Evolutionary conservation across 371 early-diverging fungal genomes (phyloP), one percentile per base, ranked within the genome.

Genomic region (Coemansia sp.): DNA sequence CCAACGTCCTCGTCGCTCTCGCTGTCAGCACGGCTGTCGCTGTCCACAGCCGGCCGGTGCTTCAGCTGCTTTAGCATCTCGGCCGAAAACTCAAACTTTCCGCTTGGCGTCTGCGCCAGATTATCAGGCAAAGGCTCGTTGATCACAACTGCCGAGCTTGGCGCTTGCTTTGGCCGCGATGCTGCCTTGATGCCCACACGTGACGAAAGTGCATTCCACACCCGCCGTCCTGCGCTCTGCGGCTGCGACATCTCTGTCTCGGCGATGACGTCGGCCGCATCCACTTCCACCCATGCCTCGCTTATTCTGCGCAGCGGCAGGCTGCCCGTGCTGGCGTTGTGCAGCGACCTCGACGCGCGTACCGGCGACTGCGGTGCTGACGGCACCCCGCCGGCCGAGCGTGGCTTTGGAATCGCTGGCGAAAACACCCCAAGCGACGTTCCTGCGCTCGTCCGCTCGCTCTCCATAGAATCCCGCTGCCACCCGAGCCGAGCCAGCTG

Each of bases 91-190:
- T 64, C 72, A 57, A 57, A 77, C 47, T 52, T 37, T 12, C 78
- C 78, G 47, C 66, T 58, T 1, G 60, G 65, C 23, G 68, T 61
- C 58, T 62, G 77, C 37, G 65, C 62, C 33, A 68, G 52, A 12
- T 25, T 50, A 39, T 44, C 58, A 0, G 78, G 78, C 51, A 77
- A 56, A 21, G 78, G 78, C 64, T 77, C 72, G 60, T 77, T 47
- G 12, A 77, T 65, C 12, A 72, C 66, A 6, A 67, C 60, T 2
- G 69, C 44, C 14, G 39, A 5, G 2, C 21, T 18, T 7, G 16
- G 51, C 4, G 11, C 16, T 14, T n/a, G 59, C 33, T 23, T 48
- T 25, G 23, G 26, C 12, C 52, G 20, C 18, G 28, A 26, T 2
- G 42, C 60, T 18, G 60, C 40, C 21, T 40, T 21, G 3, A 18